phyloP scores from a whole-genome alignment of 805 yeast genomes.

The Cyberlindnera maritima region DNA sequence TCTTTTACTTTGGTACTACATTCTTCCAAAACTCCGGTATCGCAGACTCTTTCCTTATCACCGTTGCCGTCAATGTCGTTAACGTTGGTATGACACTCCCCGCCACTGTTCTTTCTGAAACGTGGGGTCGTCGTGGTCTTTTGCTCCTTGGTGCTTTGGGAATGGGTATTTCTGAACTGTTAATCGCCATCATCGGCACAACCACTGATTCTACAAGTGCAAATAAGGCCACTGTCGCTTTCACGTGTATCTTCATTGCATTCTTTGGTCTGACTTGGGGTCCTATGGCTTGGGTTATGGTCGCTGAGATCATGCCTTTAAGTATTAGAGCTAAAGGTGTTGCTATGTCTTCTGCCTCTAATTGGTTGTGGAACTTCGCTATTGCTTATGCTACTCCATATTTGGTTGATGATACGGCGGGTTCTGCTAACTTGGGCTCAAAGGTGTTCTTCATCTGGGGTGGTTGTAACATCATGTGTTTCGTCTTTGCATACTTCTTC shows the following conservation, averaged over 20 bases:
- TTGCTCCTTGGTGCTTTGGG: slow-evolving; percentile 59
- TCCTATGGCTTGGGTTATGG: slow-evolving; percentile 69
- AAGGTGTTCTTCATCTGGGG: slow-evolving; percentile 50
- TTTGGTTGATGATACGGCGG: slow-evolving; percentile 60
- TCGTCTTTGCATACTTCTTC: slow-evolving; percentile 53
- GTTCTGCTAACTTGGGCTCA: slow-evolving; percentile 59
- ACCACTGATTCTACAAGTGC: slow-evolving; percentile 33
- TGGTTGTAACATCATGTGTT: slow-evolving; percentile 39
- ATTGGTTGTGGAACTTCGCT: slow-evolving; percentile 75
- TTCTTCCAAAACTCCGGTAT: slow-evolving; percentile 53
- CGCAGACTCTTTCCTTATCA: slow-evolving; percentile 43
- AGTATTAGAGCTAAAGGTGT: slow-evolving; percentile 73
- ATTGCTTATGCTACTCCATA: slow-evolving; percentile 74
- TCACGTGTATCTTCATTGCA: slow-evolving; percentile 58
- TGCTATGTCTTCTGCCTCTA: slow-evolving; percentile 67
- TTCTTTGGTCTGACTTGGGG: slow-evolving; percentile 85
- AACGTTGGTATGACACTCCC: slow-evolving; percentile 50
- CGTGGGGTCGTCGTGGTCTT: slow-evolving; percentile 61
- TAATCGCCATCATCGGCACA: slow-evolving; percentile 49
- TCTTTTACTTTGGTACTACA: slow-evolving; percentile 66
- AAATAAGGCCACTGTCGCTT: slow-evolving; percentile 47
- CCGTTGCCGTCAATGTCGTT: slow-evolving; percentile 42
- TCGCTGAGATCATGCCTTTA: slow-evolving; percentile 63
- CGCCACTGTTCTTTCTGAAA: slow-evolving; percentile 52
- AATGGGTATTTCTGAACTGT: slow-evolving; percentile 59